Evolutionary conservation across 208 protist genomes (phyloP).

Genomic region (Leptomonas seymouri): DNA sequence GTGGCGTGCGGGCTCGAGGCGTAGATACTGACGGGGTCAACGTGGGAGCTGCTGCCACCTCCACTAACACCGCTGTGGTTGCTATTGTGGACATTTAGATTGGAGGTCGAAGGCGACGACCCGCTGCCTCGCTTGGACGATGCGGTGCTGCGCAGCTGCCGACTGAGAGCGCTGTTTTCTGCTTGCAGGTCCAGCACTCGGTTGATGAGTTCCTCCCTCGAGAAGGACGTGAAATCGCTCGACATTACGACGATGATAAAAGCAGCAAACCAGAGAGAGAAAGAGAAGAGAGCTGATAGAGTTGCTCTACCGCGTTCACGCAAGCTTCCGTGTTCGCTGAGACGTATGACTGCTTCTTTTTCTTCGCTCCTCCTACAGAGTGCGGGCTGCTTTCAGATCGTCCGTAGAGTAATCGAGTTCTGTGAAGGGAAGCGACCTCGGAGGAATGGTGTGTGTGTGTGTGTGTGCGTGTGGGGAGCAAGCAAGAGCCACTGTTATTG

Average conservation of each 20-base stretch:
- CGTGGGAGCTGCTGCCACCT: slow-evolving; percentile 7
- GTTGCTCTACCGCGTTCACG: too few relatives aligned
- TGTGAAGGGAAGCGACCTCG: too few relatives aligned
- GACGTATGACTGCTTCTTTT: too few relatives aligned
- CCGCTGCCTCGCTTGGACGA: slow-evolving; percentile 14
- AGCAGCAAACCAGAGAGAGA: slow-evolving; percentile 10
- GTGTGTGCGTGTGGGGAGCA: too few relatives aligned
- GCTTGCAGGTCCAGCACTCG: slow-evolving; percentile 64
- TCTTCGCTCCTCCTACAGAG: too few relatives aligned
- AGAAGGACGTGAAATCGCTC: slow-evolving; percentile 39
- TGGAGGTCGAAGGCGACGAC: not conserved
- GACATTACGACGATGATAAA: slow-evolving; percentile 9
- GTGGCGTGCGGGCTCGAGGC: slow-evolving; percentile 12
- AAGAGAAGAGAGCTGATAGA: not conserved
- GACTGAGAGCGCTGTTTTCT: slow-evolving; percentile 58
- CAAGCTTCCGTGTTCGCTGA: too few relatives aligned
- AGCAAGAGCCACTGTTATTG: too few relatives aligned
- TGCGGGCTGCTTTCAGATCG: too few relatives aligned
- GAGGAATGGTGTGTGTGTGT: too few relatives aligned
- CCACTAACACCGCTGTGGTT: slow-evolving; percentile 1
- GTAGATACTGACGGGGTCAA: slow-evolving; percentile 26
- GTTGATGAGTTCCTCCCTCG: slow-evolving; percentile 63
- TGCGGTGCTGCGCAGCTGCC: slow-evolving; percentile 47
- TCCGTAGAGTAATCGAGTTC: too few relatives aligned
- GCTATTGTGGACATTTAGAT: not conserved